These are phyloP conservation scores for Aspergillus nanangensis DNA, from an alignment of 495 filamentous ascomycete genomes.

Conservation along the genomic window DNA sequence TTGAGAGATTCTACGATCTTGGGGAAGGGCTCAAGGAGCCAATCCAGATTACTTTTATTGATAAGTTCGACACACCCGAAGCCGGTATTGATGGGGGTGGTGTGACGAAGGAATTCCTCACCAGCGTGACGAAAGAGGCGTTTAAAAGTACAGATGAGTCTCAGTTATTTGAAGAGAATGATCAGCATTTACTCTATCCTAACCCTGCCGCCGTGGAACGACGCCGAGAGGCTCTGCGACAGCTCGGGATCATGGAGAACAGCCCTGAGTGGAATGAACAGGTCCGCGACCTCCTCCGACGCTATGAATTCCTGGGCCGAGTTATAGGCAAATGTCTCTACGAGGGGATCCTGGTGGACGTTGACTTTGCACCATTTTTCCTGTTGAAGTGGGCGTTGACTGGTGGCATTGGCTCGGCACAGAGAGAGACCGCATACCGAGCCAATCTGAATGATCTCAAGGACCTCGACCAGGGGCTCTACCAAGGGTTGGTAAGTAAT, in stretches of 20 bases:
- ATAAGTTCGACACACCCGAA: conserved; percentile 80
- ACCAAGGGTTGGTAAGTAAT: conserved; percentile 73
- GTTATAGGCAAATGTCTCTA: conserved; percentile 97
- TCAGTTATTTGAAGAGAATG: conserved; percentile 76
- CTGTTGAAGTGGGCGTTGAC: conserved; percentile 89
- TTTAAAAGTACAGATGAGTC: conserved; percentile 56
- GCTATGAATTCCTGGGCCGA: conserved; percentile 89
- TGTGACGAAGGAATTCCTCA: conserved; percentile 97
- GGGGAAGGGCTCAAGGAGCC: conserved; percentile 88
- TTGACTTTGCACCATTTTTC: conserved; percentile 93
- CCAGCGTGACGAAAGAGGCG: conserved; percentile 81
- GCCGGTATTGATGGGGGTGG: conserved; percentile 96
- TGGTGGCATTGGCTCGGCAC: conserved; percentile 55
- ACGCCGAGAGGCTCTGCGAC: conserved; percentile 52
- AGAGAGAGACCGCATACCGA: conserved; percentile 68
- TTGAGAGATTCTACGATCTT: conserved; percentile 75
- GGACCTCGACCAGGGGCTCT: conserved; percentile 89
- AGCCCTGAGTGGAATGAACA: conserved; percentile 50
- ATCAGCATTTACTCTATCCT: conserved; percentile 85
- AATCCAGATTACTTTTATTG: conserved; percentile 95
- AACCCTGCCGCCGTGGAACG: conserved; percentile 80
- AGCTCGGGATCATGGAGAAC: conserved; percentile 48
- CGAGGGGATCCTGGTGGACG: conserved; percentile 93
- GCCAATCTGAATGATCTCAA: conserved; percentile 89
- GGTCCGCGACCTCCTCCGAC: conserved; percentile 59